Conservation (phyloP, 116 monocot genomes). For the Phalaenopsis hybrid region DNA sequence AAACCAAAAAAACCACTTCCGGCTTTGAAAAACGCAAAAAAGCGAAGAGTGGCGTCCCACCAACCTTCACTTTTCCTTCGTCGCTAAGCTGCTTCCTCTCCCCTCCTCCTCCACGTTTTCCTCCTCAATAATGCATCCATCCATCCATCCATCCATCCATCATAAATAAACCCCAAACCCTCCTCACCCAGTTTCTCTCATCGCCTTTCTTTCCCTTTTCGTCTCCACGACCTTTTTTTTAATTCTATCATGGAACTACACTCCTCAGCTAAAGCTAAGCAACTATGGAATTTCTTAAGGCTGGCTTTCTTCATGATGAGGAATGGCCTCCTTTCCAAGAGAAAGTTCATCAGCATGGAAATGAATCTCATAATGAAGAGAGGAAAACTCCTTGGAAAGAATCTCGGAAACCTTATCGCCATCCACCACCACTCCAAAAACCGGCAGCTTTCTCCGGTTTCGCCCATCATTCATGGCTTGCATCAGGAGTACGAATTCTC, state of each 20-base stretch:
- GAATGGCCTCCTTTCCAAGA: conserved; percentile 46
- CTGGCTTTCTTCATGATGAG: conserved; percentile 54
- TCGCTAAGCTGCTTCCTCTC: conserved; percentile 4
- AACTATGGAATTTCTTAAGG: conserved; percentile 40
- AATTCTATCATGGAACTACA: conserved; percentile 29
- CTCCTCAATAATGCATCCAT: background rate
- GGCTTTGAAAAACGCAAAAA: background rate
- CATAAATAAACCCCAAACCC: background rate
- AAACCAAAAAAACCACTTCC: background rate
- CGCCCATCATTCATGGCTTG: background rate
- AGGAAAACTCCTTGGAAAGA: conserved; percentile 46
- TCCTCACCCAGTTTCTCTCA: background rate
- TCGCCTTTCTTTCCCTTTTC: background rate
- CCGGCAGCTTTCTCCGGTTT: background rate
- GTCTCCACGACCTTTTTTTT: background rate
- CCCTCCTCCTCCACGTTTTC: background rate
- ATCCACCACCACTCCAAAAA: conserved; percentile 20
- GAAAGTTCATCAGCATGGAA: conserved; percentile 52
- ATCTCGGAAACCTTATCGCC: conserved; percentile 24
- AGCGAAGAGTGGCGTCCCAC: background rate
- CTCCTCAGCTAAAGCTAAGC: conserved; percentile 21
- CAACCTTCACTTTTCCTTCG: conserved; percentile 11
- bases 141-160: background rate
- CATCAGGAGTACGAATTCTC: conserved; percentile 41
- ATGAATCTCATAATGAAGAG: conserved; percentile 47